Base-by-base conservation (phyloP, 139 green algal species). In the Ulvella scutata region DNA sequence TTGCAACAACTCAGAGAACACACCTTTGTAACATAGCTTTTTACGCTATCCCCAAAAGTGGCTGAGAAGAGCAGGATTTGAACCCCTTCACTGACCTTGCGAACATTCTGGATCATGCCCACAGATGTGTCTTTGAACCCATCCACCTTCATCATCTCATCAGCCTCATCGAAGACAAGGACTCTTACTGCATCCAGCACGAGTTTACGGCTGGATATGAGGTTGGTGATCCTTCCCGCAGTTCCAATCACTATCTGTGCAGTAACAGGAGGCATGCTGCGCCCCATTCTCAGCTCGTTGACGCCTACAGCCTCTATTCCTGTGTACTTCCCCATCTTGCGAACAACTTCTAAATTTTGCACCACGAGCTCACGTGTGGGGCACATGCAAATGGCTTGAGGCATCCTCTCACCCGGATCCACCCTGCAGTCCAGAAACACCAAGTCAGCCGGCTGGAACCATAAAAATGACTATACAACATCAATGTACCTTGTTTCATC, bases 161-260 rank as follows among this genome's bases (percentile, higher is more conserved):
- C 95, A 1, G 95, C 95, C 85, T 99, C 95, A 80, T 99, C 95
- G 79, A 99, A 98, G 37, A 99, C 75, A 62, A 98, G 78, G 44
- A 98, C 93, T 10, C 75, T 82, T 20, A 99, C 86, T 38, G 34
- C 34, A 13, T 88, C 80, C 28, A 90, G 43, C 13, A 73, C 77
- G 33, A 99, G 84, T 61, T 91, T 80, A 40, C 90, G 82, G 79
- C 92, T 91, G 43, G 61, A 85, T 74, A 92, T 82, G 38, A 51
- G 37, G 33, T 87, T 86, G 59, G 94, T 94, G 2, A 99, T 79
- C 81, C 87, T 96, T 37, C 95, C 95, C 72, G 96, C 94, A 28
- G 95, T 97, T 73, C 94, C 95, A 6, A 99, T 90, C 6, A 99
- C 81, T 2, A 98, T 84, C 84, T 98, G 90, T 1, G 26, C 35